Evolutionary conservation across 2,329 filamentous ascomycete genomes (phyloP), one percentile per base, ranked within the genome.

Genomic region (Magnaporthales sp.): DNA sequence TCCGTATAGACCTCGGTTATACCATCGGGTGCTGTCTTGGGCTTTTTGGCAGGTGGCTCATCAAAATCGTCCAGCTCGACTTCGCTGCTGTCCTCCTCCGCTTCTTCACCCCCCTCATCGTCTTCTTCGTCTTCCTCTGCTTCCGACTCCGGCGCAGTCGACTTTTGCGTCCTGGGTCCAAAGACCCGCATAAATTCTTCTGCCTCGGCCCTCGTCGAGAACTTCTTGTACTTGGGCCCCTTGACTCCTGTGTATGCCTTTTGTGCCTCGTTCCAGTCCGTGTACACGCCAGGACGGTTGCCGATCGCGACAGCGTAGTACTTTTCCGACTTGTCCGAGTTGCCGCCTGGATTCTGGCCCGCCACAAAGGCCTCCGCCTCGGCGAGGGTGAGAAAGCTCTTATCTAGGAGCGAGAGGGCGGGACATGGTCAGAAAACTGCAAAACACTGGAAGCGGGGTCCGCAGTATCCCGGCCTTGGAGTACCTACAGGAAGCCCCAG

Each of bases 301-400:
- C 86, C 87, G 5, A 85, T 79, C 1, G 86, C 87, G 6, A 89
- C 85, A 3, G 82, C 87, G 72, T 89, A 89, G 75, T 83, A 89
- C 63, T 79, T 80, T 64, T 79, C 73, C 62, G 81, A 78, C 68
- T 80, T 75, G 29, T 72, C 70, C 56, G 79, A 75, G 26, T 78
- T 72, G 24, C 77, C 72, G 19, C 77, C 73, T 3, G 76, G 76
- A 67, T 84, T 83, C 70, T 83, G 84, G 62, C 91, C 91, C 1
- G 84, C 86, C 29, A 92, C 82, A 74, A 91, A 97, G 1, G 86
- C 87, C 72, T 91, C 85, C n/a, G 94, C 94, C 68, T 97, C 92
- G 69, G 88, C 84, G 67, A 84, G 80, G 0, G 84, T 87, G 10
- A 83, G 79, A 74, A 97, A 97, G 1, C 90, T 92, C 79, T 95